These are phyloP conservation scores for Colletotrichum salicis DNA, from an alignment of 2,329 filamentous ascomycete species.

Conservation along the genomic window DNA sequence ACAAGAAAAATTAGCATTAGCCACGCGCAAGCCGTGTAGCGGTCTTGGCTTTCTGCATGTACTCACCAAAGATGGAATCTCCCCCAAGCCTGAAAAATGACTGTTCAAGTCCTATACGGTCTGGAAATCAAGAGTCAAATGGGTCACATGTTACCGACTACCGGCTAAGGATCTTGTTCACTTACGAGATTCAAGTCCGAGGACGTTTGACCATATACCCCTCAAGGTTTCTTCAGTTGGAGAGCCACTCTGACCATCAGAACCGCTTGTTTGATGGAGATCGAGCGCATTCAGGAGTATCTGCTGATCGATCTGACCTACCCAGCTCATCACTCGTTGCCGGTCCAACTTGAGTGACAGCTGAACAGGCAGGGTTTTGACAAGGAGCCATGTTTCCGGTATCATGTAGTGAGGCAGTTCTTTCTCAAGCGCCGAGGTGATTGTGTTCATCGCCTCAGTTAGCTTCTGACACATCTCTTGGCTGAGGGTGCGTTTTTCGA, in stretches of 20 bases:
- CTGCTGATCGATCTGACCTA: background rate
- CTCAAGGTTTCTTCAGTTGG: background rate
- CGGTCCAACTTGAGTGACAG: constrained; percentile 38
- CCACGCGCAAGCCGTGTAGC: background rate
- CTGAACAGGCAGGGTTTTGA: constrained; percentile 35
- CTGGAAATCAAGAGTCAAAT: background rate
- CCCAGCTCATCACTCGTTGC: constrained; percentile 6
- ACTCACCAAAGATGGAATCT: constrained; percentile 47
- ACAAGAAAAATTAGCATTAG: background rate
- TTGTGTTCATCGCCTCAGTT: background rate
- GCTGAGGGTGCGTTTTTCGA: background rate
- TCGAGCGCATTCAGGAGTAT: background rate
- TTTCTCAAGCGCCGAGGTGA: background rate
- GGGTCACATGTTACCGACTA: background rate
- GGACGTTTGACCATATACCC: constrained; percentile 48
- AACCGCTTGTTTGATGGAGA: background rate
- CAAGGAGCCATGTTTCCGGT: constrained; percentile 34
- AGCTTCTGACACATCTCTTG: background rate
- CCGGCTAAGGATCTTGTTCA: accelerated
- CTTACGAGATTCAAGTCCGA: constrained; percentile 46
- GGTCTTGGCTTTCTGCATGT: background rate
- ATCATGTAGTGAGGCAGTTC: constrained; percentile 39
- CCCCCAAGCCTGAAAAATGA: constrained; percentile 70
- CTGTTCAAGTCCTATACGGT: constrained; percentile 60
- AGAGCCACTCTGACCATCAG: background rate